These are phyloP conservation scores for Millerozyma miso DNA, from an alignment of 805 yeast species.

Conservation along the genomic window DNA sequence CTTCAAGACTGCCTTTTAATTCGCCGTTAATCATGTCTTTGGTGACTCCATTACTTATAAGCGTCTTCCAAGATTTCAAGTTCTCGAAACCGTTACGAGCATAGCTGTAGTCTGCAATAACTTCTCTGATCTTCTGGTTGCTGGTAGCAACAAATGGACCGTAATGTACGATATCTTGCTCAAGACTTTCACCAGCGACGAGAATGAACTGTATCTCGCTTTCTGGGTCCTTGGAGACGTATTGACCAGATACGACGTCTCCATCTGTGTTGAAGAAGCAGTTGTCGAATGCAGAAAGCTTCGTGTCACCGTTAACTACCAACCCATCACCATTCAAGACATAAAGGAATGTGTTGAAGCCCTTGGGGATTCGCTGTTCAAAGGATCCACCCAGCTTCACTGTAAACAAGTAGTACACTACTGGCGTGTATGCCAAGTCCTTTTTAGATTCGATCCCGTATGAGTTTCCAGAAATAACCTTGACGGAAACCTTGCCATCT, in stretches of 20 bases:
- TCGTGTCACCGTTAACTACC: constrained; percentile 40
- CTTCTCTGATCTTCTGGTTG: constrained; percentile 60
- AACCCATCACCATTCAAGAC: constrained; percentile 56
- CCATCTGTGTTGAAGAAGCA: constrained; percentile 72
- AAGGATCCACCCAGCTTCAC: constrained; percentile 64
- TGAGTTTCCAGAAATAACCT: constrained; percentile 73
- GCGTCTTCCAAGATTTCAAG: constrained; percentile 55
- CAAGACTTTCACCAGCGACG: constrained; percentile 70
- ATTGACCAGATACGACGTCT: constrained; percentile 49
- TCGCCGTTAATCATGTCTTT: constrained; percentile 38
- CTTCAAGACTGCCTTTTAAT: constrained; percentile 29
- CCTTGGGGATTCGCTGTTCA: constrained; percentile 52
- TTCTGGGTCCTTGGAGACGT: constrained; percentile 32
- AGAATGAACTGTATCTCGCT: constrained; percentile 53
- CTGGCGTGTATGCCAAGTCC: constrained; percentile 79
- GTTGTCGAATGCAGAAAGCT: constrained; percentile 43
- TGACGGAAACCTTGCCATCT: constrained; percentile 57
- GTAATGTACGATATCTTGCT: constrained; percentile 77
- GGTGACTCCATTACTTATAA: constrained; percentile 41
- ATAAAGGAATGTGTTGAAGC: constrained; percentile 69
- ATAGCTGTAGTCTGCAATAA: constrained; percentile 66
- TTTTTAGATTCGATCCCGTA: constrained; percentile 71
- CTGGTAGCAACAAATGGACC: constrained; percentile 88
- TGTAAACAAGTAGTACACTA: constrained; percentile 64
- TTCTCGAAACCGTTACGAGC: constrained; percentile 69